Percentiles rank a stretch among this genome's conserved stretches.
phyloP scores from a whole-genome alignment of 257 asterid genomes.

The Catharanthus roseus region DNA sequence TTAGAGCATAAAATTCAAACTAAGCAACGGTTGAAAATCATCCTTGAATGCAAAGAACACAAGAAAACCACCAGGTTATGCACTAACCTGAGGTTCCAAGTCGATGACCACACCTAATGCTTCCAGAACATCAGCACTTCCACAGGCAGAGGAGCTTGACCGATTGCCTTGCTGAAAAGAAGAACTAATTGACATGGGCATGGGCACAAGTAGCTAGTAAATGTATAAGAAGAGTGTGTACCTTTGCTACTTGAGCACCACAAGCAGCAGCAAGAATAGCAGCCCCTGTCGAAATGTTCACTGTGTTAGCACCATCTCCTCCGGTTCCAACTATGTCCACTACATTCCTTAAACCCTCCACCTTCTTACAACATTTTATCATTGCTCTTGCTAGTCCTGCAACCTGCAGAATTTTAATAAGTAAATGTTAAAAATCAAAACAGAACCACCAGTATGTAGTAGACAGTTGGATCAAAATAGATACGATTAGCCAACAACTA shows the following conservation, averaged over 20 bases:
- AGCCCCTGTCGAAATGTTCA: slow-evolving; percentile 80
- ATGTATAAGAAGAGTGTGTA: slow-evolving; percentile 4
- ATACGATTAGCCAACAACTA: neutral
- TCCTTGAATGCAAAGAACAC: neutral
- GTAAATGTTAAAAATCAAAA: neutral
- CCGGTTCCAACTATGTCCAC: slow-evolving; percentile 92
- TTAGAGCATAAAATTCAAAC: neutral
- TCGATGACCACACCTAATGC: slow-evolving; percentile 64
- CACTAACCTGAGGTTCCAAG: slow-evolving; percentile 62
- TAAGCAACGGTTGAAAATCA: neutral
- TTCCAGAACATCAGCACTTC: slow-evolving; percentile 85
- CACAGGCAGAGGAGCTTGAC: slow-evolving; percentile 88
- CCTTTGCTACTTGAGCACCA: slow-evolving; percentile 91
- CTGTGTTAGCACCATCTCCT: slow-evolving; percentile 82
- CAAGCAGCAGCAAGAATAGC: slow-evolving; percentile 87
- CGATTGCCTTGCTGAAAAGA: slow-evolving; percentile 76
- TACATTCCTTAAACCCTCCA: slow-evolving; percentile 52
- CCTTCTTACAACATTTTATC: slow-evolving; percentile 53
- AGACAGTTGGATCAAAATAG: neutral
- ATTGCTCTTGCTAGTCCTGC: slow-evolving; percentile 83
- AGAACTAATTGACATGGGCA: neutral
- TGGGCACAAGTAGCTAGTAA: neutral
- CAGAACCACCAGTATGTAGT: neutral
- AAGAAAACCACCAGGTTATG: neutral
- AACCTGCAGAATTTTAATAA: slow-evolving; percentile 29